Percentiles rank a stretch among this genome's conserved stretches.
These are phyloP conservation scores for Prosopis cineraria DNA, from an alignment of 306 rosid genomes.

Conservation along the genomic window DNA sequence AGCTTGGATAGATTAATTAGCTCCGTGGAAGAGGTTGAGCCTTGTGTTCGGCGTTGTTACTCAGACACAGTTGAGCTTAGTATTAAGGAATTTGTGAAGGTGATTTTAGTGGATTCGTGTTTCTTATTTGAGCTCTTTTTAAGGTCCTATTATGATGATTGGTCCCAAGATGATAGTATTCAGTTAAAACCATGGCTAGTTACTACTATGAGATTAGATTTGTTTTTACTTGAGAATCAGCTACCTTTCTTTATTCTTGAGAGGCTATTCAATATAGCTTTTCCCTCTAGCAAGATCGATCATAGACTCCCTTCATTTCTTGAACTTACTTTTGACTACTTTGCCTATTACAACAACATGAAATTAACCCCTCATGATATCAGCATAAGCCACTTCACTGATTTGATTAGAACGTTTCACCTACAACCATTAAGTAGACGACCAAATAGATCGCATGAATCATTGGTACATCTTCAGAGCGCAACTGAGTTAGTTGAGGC, in stretches of 20 bases:
- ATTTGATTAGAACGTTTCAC: slow-evolving; percentile 39
- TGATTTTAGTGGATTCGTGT: slow-evolving; percentile 26
- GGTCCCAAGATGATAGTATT: background rate
- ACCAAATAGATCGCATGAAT: background rate
- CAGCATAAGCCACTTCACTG: slow-evolving; percentile 42
- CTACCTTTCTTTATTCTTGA: slow-evolving; percentile 33
- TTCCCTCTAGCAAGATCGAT: background rate
- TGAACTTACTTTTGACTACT: slow-evolving; percentile 24
- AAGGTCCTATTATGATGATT: background rate
- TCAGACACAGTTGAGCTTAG: background rate
- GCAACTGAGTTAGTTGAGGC: slow-evolving; percentile 40
- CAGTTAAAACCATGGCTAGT: slow-evolving; percentile 24
- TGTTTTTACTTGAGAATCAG: slow-evolving; percentile 26
- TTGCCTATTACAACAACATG: slow-evolving; percentile 18
- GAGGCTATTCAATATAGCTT: background rate
- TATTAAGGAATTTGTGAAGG: slow-evolving; percentile 25
- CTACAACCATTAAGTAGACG: background rate
- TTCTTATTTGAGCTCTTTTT: slow-evolving; percentile 26
- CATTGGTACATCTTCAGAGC: slow-evolving; percentile 1
- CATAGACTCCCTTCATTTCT: slow-evolving; percentile 7
- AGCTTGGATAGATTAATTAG: background rate
- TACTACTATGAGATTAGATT: background rate
- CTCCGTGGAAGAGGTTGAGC: background rate
- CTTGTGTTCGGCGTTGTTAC: slow-evolving; percentile 20
- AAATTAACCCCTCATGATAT: background rate